These are phyloP conservation scores for Aspergillus quadricinctus DNA, from an alignment of 2,329 filamentous ascomycete genomes.

Conservation along the genomic window DNA sequence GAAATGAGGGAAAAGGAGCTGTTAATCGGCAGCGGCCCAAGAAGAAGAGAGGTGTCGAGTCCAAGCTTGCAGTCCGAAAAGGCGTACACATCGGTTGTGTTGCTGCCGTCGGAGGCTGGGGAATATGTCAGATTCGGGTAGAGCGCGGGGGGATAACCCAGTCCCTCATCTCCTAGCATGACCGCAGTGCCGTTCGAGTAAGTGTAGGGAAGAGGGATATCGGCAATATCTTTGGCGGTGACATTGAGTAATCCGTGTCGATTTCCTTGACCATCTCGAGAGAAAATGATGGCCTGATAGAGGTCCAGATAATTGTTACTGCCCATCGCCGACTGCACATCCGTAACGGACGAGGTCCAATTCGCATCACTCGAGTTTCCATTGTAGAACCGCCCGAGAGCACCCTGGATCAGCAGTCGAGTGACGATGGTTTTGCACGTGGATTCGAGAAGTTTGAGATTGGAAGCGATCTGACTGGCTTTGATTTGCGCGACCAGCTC, in stretches of 20 bases:
- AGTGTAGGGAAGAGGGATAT: constrained; percentile 55
- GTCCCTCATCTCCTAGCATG: constrained; percentile 56
- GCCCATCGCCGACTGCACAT: constrained; percentile 66
- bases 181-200: constrained; percentile 55
- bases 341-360: constrained; percentile 58
- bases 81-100: constrained; percentile 34
- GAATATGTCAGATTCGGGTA: constrained; percentile 75
- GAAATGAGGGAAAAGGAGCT: constrained; percentile 71
- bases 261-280: constrained; percentile 61
- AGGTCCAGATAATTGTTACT: constrained; percentile 52
- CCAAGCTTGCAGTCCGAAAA: constrained; percentile 41
- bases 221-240: constrained; percentile 49
- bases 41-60: constrained; percentile 57
- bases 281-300: constrained; percentile 70
- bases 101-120: constrained; percentile 20
- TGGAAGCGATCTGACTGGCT: constrained; percentile 72
- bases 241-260: constrained; percentile 58
- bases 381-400: constrained; percentile 48
- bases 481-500: constrained; percentile 81
- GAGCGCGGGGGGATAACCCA: constrained; percentile 67
- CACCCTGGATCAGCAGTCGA: constrained; percentile 50
- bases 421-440: constrained; percentile 69
- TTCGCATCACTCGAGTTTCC: constrained; percentile 53
- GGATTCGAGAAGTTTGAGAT: constrained; percentile 73
- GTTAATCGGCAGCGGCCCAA: constrained; percentile 73